phyloP scores from a whole-genome alignment of 805 yeast genomes.

The Blastobotrys chiropterorum region DNA sequence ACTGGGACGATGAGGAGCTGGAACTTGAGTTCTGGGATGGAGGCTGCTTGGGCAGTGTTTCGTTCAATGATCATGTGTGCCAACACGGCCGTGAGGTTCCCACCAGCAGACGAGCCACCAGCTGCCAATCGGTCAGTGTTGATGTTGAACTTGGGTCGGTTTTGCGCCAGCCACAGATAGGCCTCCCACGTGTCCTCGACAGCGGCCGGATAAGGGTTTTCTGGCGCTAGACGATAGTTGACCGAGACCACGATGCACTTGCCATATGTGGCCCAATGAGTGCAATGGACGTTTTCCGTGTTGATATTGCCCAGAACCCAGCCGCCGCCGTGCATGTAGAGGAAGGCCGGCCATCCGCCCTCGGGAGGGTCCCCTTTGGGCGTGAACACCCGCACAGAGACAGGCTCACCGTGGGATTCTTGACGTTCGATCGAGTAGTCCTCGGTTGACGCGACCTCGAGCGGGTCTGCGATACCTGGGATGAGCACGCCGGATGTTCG shows the following conservation, averaged over 20 bases:
- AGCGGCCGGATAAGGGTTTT: constrained; percentile 43
- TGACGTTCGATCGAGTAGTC: constrained; percentile 12
- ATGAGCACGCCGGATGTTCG: constrained; percentile 10
- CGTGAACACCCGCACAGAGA: constrained; percentile 33
- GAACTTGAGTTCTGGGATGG: constrained; percentile 33
- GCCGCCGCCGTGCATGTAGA: constrained; percentile 43
- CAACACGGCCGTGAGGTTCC: constrained; percentile 27
- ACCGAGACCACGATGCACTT: constrained; percentile 39
- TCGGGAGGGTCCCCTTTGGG: constrained; percentile 35
- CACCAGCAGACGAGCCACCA: constrained; percentile 45
- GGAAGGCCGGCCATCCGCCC: constrained; percentile 35
- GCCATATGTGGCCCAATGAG: constrained; percentile 33
- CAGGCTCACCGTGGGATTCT: constrained; percentile 27
- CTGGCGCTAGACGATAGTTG: constrained; percentile 49
- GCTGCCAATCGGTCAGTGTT: constrained; percentile 29
- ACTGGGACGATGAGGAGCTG: constrained; percentile 38
- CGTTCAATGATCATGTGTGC: constrained; percentile 18
- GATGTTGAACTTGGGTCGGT: constrained; percentile 9
- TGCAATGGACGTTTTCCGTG: constrained; percentile 39
- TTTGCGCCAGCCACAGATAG: constrained; percentile 6
- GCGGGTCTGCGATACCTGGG: constrained; percentile 12
- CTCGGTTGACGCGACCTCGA: constrained; percentile 5
- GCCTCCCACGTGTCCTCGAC: constrained; percentile 40
- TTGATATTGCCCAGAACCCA: constrained; percentile 38
- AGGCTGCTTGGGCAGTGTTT: constrained; percentile 4